phyloP scores from a whole-genome alignment of 352 stramenopile species.

The Pythium graminicola region DNA sequence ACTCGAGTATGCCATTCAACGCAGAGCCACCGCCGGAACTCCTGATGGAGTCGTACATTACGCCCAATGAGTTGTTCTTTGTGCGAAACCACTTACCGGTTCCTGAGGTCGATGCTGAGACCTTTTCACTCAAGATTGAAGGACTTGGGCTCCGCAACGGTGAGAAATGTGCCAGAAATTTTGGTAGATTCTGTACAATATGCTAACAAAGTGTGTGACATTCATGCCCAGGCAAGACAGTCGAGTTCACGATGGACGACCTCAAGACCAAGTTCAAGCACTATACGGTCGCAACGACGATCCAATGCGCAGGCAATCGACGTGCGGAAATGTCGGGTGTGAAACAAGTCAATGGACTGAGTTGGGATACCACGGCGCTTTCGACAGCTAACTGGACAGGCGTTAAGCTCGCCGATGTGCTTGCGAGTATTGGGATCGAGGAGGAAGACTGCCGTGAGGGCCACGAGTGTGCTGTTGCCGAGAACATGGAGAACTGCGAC shows the following conservation, averaged over 20 bases:
- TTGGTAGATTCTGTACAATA: no score
- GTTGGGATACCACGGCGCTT: conserved; percentile 86
- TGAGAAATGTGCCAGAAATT: background rate
- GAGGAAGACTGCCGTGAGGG: conserved; percentile 52
- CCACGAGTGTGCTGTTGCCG: conserved; percentile 47
- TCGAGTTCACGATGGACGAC: conserved; percentile 69
- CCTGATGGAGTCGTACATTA: conserved; percentile 93
- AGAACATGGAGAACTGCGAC: conserved; percentile 47
- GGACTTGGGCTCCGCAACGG: conserved; percentile 51
- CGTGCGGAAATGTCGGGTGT: conserved; percentile 90
- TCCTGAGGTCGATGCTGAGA: conserved; percentile 69
- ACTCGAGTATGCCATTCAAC: conserved; percentile 94
- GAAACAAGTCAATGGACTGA: conserved; percentile 83
- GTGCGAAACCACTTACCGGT: conserved; percentile 97
- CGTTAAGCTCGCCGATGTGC: conserved; percentile 90
- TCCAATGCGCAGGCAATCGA: conserved; percentile 97
- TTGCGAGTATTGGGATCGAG: conserved; percentile 81
- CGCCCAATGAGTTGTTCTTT: conserved; percentile 95
- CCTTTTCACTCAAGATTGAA: conserved; percentile 60
- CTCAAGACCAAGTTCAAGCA: conserved; percentile 93
- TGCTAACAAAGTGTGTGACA: no score
- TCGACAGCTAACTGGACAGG: conserved; percentile 95
- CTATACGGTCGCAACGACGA: conserved; percentile 87
- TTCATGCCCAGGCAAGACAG: conserved; percentile 20
- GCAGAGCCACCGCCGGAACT: conserved; percentile 90